These are phyloP conservation scores for Talaromyces trachyspermus DNA, from an alignment of 495 filamentous ascomycete species.

Conservation along the genomic window DNA sequence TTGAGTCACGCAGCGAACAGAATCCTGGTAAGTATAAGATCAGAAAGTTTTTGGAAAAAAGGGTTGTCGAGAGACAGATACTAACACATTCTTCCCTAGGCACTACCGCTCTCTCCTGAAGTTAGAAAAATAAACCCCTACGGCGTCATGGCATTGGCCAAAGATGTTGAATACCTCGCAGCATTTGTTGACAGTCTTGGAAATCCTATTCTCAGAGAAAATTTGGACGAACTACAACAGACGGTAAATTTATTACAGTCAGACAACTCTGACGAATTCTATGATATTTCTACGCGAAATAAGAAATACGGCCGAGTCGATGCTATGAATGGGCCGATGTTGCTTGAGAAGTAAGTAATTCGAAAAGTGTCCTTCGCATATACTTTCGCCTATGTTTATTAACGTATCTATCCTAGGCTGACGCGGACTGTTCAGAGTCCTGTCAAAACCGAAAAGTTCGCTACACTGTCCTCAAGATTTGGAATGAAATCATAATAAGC, in stretches of 20 bases:
- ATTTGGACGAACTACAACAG: constrained; percentile 87
- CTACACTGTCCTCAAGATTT: constrained; percentile 63
- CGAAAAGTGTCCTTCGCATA: too few species aligned
- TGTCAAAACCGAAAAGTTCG: constrained; percentile 52
- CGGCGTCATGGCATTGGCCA: constrained; percentile 69
- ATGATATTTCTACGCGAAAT: constrained; percentile 76
- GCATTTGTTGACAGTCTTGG: constrained; percentile 78
- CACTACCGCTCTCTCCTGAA: constrained; percentile 70
- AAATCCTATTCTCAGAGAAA: constrained; percentile 72
- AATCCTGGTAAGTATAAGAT: constrained; percentile 68
- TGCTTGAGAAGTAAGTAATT: constrained; percentile 87
- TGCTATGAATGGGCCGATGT: constrained; percentile 69
- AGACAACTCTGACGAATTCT: constrained; percentile 90
- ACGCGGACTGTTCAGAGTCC: constrained; percentile 56
- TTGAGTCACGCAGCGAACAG: constrained; percentile 81
- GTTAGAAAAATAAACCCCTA: constrained; percentile 82
- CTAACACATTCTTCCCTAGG: too few species aligned
- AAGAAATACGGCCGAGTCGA: constrained; percentile 94
- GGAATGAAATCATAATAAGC: constrained; percentile 64
- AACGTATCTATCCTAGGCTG: constrained; percentile 43
- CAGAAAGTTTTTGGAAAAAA: too few species aligned
- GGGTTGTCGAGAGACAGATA: too few species aligned
- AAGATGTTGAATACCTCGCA: constrained; percentile 75
- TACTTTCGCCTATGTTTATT: too few species aligned
- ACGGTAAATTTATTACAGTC: constrained; percentile 79